Evolutionary conservation across 768 basidiomycete species (phyloP).

Genomic region (Trametes elegans): DNA sequence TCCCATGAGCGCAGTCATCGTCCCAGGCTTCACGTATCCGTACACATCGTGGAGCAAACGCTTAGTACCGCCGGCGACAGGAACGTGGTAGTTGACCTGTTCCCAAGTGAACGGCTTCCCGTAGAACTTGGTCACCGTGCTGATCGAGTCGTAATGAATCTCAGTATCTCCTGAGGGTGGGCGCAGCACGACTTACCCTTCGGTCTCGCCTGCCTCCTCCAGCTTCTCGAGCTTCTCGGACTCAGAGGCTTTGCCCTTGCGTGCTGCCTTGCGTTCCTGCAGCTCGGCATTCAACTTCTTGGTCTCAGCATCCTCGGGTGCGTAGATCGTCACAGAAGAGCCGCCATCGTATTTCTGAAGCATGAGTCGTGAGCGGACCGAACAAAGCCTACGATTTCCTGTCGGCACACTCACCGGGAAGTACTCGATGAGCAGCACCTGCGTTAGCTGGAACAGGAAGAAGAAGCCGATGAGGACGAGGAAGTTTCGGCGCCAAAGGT

Average conservation of each 20-base stretch:
- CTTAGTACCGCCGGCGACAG: slow-evolving; percentile 55
- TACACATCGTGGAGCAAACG: slow-evolving; percentile 72
- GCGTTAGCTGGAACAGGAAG: slow-evolving; percentile 64
- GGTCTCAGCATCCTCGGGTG: slow-evolving; percentile 54
- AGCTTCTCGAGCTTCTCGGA: slow-evolving; percentile 1
- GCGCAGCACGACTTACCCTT: slow-evolving; percentile 10
- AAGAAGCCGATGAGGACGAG: slow-evolving; percentile 71
- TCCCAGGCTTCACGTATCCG: slow-evolving; percentile 84
- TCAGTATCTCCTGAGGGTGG: not conserved
- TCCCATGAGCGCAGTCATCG: slow-evolving; percentile 88
- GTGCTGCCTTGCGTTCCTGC: slow-evolving; percentile 46
- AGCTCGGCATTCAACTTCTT: slow-evolving; percentile 54
- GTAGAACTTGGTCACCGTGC: slow-evolving; percentile 15
- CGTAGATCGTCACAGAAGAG: slow-evolving; percentile 54
- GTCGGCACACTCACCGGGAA: slow-evolving; percentile 57
- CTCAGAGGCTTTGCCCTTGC: slow-evolving; percentile 22
- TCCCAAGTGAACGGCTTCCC: slow-evolving; percentile 81
- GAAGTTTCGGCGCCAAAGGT: slow-evolving; percentile 69
- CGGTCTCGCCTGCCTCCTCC: too few species aligned
- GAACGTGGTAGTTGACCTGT: slow-evolving; percentile 72
- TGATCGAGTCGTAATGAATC: not conserved
- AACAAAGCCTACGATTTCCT: too few species aligned
- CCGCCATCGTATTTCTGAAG: slow-evolving; percentile 48
- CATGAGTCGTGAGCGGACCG: not conserved
- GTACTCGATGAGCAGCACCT: slow-evolving; percentile 65